Base-by-base conservation (phyloP, 2,329 filamentous ascomycete species). In the Apiospora rasikravindrae region DNA sequence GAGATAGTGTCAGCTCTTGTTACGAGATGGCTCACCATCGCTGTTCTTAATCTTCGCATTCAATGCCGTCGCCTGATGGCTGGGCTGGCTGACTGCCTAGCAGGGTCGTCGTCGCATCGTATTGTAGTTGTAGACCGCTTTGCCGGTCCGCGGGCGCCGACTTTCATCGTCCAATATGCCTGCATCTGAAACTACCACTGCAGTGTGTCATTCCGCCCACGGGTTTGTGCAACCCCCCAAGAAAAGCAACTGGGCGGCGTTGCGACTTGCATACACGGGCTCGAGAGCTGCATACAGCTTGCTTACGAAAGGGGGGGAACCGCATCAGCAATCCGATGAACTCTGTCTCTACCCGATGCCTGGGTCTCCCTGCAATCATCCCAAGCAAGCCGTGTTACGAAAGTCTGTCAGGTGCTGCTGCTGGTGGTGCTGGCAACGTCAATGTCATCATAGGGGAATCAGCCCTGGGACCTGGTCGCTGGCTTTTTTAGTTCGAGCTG, bases 131-230 rank as follows among this genome's bases (percentile, higher is more conserved):
- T 64, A 64, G 29, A 64, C 57, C 57, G 22, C 53, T 37, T 64
- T 61, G 53, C 53, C 10, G 24, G 29, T 10, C 26, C 29, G 29
- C 16, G 33, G 33, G 29, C 26, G 37, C 53, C 26, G 14, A 61
- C 53, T 61, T 22, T 37, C 44, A 61, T 61, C 53, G 22, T 33
- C 29, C 29, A 61, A 61, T 61, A 61, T 61, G 10, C 53, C 40
- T n/a, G 33, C 57, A 64, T 64, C 29, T 40, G 57, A 64, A 64
- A 64, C 57, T 64, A 64, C 53, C n/a, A 61, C 53, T 64, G 57
- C 57, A 40, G 57, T 40, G 57, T 40, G 29, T 19, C 33, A 64
- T 40, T 64, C 57, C 57, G 57, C 19, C 57, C 57, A 64, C 40
- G 57, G 24, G 57, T n/a, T 64, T 40, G 57, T 64, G 57, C 57